These are phyloP conservation scores for Leccinum subtestaceum DNA, from an alignment of 768 basidiomycete genomes.

Conservation along the genomic window DNA sequence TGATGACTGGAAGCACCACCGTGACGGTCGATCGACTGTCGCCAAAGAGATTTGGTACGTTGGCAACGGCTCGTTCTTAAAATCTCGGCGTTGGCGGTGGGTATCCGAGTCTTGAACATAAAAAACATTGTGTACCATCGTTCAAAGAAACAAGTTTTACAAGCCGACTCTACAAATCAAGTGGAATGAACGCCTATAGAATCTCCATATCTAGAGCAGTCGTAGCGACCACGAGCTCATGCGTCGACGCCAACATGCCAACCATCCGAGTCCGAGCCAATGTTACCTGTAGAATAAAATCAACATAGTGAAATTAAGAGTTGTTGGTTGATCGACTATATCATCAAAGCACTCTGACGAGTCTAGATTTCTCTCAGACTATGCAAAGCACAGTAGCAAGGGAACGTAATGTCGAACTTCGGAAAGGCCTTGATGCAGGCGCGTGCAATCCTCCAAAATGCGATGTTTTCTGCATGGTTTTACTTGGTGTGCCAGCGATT, in stretches of 20 bases:
- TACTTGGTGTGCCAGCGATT: not conserved
- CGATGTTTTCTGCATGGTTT: conserved; percentile 55
- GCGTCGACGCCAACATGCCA: conserved; percentile 39
- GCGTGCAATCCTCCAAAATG: conserved; percentile 66
- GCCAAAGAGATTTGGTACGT: too few relatives aligned
- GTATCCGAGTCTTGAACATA: too few relatives aligned
- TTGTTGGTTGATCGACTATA: conserved; percentile 45
- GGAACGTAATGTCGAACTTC: conserved; percentile 59
- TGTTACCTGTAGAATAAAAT: conserved; percentile 38
- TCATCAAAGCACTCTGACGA: conserved; percentile 49
- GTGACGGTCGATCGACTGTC: too few relatives aligned
- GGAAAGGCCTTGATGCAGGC: conserved; percentile 58
- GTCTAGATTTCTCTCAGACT: conserved; percentile 46
- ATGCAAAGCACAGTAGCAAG: conserved; percentile 57
- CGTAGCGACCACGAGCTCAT: conserved; percentile 49
- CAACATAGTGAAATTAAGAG: not conserved
- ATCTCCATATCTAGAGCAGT: conserved; percentile 53
- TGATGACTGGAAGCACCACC: too few relatives aligned
- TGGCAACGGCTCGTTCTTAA: too few relatives aligned
- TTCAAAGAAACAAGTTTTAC: conserved; percentile 46
- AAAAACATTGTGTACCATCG: conserved; percentile 14
- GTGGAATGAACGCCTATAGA: conserved; percentile 23
- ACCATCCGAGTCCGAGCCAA: conserved; percentile 31
- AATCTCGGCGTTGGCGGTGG: too few relatives aligned
- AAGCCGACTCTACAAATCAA: conserved; percentile 59